Base-by-base conservation (phyloP, 2,329 filamentous ascomycete genomes). In the Clonostachys sp. region DNA sequence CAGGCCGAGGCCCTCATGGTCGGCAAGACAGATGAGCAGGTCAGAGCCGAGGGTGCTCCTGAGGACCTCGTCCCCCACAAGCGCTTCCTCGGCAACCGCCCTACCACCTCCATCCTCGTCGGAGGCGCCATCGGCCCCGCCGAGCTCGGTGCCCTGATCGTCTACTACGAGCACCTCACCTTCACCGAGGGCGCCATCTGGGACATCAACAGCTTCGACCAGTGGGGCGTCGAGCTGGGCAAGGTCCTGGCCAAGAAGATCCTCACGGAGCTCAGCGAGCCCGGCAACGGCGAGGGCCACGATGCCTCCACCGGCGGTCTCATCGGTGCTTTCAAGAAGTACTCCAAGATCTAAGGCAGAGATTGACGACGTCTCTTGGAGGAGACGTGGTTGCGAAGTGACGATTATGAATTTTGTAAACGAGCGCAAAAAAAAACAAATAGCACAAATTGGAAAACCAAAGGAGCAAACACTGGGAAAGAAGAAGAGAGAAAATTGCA, bases 161-260 rank as follows among this genome's bases (percentile, higher is more conserved):
- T 91, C 55, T 99, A 97, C 81, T 99, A 99, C 72, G 94, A 99
- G 80, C 94, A 99, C 74, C 74, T 97, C 52, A 97, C 94, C 48
- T 99, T 99, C 71, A 95, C 89, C 36, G 94, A 99, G 75, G 94
- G 94, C 61, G 92, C 91, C 45, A 79, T 99, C 66, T 99, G 94
- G 94, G 95, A 97, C 75, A 96, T 99, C 78, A 99, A 99, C 83
- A 91, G 86, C 63, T 99, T 97, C 65, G 94, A 99, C 74, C 94
- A 99, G 78, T 99, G 94, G 94, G 94, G 94, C 73, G 94, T 99
- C 41, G 94, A 99, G 79, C 77, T 99, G 52, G 94, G 94, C 68
- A 99, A 99, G 86, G 84, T 87, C 39, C 76, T 99, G 56, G 94
- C 94, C 52, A 97, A 92, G 84, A 91, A 90, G 75, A 91, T 91